Evolutionary conservation across 805 yeast species (phyloP).

Genomic region (Ogataea philodendri): DNA sequence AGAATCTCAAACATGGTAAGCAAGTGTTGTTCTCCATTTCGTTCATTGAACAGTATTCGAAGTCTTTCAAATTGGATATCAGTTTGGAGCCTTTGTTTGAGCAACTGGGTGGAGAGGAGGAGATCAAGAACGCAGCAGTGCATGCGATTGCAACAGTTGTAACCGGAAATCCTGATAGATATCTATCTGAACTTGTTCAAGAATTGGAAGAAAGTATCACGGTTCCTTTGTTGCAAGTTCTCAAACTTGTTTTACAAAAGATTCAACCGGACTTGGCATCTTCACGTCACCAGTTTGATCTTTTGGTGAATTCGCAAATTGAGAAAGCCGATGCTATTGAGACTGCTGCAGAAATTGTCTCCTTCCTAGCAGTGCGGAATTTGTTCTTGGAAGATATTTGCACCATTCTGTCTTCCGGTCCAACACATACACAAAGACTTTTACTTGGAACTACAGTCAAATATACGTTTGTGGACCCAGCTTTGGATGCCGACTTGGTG

Average conservation of each 20-base stretch:
- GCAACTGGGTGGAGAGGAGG: conserved; percentile 32
- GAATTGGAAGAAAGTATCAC: conserved; percentile 13
- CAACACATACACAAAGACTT: conserved; percentile 19
- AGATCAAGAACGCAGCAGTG: conserved; percentile 47
- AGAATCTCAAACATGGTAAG: conserved; percentile 20
- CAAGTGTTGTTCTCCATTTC: conserved; percentile 34
- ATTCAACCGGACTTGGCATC: conserved; percentile 8
- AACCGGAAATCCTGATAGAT: conserved; percentile 37
- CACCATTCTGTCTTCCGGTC: conserved; percentile 14
- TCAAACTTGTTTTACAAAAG: conserved; percentile 13
- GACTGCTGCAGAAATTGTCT: conserved; percentile 21
- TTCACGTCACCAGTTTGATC: conserved; percentile 12
- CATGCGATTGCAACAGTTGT: conserved; percentile 52
- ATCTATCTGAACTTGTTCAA: conserved; percentile 39
- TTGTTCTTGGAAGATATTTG: conserved; percentile 22
- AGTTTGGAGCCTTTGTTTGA: conserved; percentile 37
- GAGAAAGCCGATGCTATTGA: conserved; percentile 8
- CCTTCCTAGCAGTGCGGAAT: conserved; percentile 27
- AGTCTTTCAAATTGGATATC: conserved; percentile 32
- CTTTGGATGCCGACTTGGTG: conserved; percentile 11
- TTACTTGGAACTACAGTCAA: conserved; percentile 33
- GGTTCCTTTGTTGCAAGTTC: conserved; percentile 12
- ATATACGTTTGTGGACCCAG: conserved; percentile 21
- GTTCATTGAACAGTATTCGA: conserved; percentile 52
- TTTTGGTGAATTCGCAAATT: conserved; percentile 10